Evolutionary conservation across 257 asterid genomes (phyloP), one percentile per base, ranked within the genome.

Genomic region (Osmanthus fragrans): DNA sequence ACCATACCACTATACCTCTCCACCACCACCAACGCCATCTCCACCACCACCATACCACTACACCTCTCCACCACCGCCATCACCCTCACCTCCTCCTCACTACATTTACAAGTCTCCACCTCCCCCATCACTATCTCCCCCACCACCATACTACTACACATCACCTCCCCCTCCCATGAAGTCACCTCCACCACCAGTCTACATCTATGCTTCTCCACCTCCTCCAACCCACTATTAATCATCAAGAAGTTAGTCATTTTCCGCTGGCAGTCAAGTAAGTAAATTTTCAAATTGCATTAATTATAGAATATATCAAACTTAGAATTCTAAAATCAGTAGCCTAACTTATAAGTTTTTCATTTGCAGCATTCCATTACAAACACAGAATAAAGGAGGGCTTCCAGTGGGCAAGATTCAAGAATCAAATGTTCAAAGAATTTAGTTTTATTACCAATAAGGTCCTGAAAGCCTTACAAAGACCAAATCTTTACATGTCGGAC

Each of bases 81-180:
- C 65, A 3, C 18, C 42, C 13, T 63, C 82, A 32, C 82, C 82
- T 5, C 36, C 64, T 16, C 77, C 73, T 18, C 67, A 69, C 1
- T 78, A 72, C 63, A 13, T 60, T 56, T 78, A 72, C 69, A 30
- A 0, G 29, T 78, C 82, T 1, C 70, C 82, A 18, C 74, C 78
- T 5, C 70, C 74, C 2, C 82, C 79, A 3, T 5, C 66, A n/a
- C 33, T 42, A 39, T 74, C 78, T 45, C 78, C 82, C 32, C 74
- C 80, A 40, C 80, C 71, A 16, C 42, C 60, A n/a, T 80, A 75
- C 66, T 54, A 49, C 36, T 80, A 80, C 32, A 39, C 80, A 23
- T 80, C 84, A 30, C 81, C 84, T 29, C 84, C 84, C 25, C 81
- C 84, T 18, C 80, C 80, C 2, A 5, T 68, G 8, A 67, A 67